Conservation (phyloP, 1,284 basidiomycete species). For the Ceratorhiza oryzae-sativae region DNA sequence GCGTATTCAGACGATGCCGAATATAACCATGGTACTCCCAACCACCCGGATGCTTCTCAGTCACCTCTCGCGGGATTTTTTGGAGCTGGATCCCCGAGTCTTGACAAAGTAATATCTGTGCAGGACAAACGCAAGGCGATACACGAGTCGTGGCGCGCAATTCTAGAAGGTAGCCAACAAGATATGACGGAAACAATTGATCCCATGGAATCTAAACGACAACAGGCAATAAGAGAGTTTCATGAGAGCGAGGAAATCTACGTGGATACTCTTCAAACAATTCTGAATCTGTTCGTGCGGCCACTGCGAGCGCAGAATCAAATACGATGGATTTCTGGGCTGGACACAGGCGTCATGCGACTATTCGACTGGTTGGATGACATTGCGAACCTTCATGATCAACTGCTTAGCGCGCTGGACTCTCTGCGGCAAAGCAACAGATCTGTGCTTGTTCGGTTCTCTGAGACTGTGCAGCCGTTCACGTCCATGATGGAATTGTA, state of each 20-base stretch:
- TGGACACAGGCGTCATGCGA: constrained; percentile 70
- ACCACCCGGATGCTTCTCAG: not conserved
- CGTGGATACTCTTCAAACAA: constrained; percentile 66
- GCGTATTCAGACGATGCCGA: constrained; percentile 4
- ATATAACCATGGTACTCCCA: not conserved
- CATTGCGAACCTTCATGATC: constrained; percentile 75
- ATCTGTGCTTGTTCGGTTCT: constrained; percentile 59
- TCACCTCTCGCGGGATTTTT: not conserved
- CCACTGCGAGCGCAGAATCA: constrained; percentile 76
- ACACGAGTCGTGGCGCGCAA: constrained; percentile 24
- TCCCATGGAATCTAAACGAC: constrained; percentile 64
- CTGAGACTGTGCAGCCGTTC: constrained; percentile 65
- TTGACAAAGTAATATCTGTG: constrained; percentile 1
- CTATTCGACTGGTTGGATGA: constrained; percentile 87
- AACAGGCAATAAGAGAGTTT: constrained; percentile 73
- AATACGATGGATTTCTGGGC: constrained; percentile 75
- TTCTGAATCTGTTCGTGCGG: constrained; percentile 72
- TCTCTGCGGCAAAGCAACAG: constrained; percentile 56
- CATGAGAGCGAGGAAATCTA: constrained; percentile 73
- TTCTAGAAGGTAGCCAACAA: not conserved
- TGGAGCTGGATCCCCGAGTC: no score
- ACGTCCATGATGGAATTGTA: constrained; percentile 77
- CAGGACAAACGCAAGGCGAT: constrained; percentile 23
- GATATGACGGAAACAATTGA: not conserved
- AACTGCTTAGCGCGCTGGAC: constrained; percentile 61